Evolutionary conservation across 768 basidiomycete genomes (phyloP).

Genomic region (Galerina sulciceps): DNA sequence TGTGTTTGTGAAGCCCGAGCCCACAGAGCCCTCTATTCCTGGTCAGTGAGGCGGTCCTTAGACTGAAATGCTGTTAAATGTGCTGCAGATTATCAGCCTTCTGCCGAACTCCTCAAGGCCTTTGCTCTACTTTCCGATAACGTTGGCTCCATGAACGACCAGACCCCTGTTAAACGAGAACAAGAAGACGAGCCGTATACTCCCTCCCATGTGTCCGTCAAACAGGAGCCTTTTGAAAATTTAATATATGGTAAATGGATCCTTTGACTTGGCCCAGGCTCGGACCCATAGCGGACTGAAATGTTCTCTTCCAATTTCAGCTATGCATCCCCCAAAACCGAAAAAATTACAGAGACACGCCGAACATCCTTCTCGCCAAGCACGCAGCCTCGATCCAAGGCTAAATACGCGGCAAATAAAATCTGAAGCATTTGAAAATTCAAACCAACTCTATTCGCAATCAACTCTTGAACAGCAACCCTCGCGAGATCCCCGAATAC

Average conservation of each 20-base stretch:
- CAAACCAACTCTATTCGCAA: neutral
- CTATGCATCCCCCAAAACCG: too few relatives aligned
- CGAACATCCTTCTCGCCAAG: too few relatives aligned
- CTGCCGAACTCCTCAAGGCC: neutral
- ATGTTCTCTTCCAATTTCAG: too few relatives aligned
- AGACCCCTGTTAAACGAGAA: neutral
- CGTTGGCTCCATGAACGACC: neutral
- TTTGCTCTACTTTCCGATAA: neutral
- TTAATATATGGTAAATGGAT: too few relatives aligned
- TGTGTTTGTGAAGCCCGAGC: constrained; percentile 15
- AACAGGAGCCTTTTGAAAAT: too few relatives aligned
- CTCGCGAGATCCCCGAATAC: neutral
- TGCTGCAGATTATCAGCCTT: neutral
- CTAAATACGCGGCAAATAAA: neutral
- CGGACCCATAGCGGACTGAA: too few relatives aligned
- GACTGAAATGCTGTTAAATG: neutral
- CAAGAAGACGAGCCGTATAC: neutral
- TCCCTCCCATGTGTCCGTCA: neutral
- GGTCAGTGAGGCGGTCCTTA: neutral
- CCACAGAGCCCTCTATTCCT: constrained; percentile 1
- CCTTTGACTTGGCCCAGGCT: too few relatives aligned
- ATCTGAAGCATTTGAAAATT: neutral
- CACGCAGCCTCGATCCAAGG: neutral
- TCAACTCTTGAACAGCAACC: neutral
- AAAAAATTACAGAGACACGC: too few relatives aligned